Percentiles rank a stretch among this genome's conserved stretches.
These are phyloP conservation scores for Microdochium nivale DNA, from an alignment of 2,329 filamentous ascomycete genomes.

Conservation along the genomic window DNA sequence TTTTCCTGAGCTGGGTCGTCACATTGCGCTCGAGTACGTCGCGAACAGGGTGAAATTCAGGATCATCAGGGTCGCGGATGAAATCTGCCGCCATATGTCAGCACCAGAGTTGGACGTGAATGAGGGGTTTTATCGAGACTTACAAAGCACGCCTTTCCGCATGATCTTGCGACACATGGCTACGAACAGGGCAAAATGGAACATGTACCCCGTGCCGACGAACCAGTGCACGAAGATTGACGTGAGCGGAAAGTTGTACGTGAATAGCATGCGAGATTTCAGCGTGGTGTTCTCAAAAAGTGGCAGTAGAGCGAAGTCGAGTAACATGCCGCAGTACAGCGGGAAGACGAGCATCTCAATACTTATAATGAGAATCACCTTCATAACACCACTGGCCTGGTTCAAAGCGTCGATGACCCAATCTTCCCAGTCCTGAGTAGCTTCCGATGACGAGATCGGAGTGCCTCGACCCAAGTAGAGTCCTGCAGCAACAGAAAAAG, in stretches of 20 bases:
- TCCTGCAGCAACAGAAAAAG: conserved; percentile 65
- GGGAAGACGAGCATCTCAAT: conserved; percentile 99
- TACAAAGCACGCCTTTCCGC: conserved; percentile 86
- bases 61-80: conserved; percentile 95
- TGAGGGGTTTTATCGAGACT: conserved; percentile 27
- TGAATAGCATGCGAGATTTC: conserved; percentile 69
- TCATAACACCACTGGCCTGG: conserved; percentile 93
- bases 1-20: conserved; percentile 88
- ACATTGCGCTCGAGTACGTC: conserved; percentile 93
- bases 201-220: conserved; percentile 98
- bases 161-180: conserved; percentile 99
- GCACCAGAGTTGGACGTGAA: conserved; percentile 6
- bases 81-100: conserved; percentile 55
- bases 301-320: conserved; percentile 82
- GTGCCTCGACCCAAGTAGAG: conserved; percentile 70
- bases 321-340: conserved; percentile 84
- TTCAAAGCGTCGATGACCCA: conserved; percentile 73
- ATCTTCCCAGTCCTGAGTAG: conserved; percentile 61
- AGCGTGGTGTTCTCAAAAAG: conserved; percentile 78
- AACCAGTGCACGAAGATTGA: conserved; percentile 99
- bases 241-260: conserved; percentile 69
- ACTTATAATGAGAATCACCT: conserved; percentile 95
- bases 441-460: conserved; percentile 51
- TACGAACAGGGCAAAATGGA: conserved; percentile 96
- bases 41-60: conserved; percentile 93